Base-by-base conservation (phyloP, 2,329 filamentous ascomycete species). In the Anisogramma anomala region DNA sequence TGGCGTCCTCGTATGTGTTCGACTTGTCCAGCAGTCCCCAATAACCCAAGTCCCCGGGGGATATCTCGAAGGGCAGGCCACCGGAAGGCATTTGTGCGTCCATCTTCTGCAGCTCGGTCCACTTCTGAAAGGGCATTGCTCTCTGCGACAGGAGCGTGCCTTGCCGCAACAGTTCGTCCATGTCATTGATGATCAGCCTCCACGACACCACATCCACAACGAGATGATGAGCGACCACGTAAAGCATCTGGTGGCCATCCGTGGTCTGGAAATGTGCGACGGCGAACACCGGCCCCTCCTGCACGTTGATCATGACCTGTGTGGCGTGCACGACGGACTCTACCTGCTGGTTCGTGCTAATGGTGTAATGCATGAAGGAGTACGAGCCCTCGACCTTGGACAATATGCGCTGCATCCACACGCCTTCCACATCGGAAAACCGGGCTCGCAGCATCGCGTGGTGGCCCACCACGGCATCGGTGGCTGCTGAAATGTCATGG, bases 381-480 rank as follows among this genome's bases (percentile, higher is more conserved):
- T 70, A 73, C 0, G 68, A 65, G 7, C 56, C 59, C 3, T 59
- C 42, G 3, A 63, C 56, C 3, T 64, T 57, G 0, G 65, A 57
- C 0, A 62, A 49, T 14, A 68, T 60, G 11, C 60, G 57, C 48
- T 73, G 70, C 37, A 61, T 63, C 68, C 69, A 73, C 3, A 63
- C 62, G 3, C 58, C 55, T 10, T 50, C 49, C 4, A 54, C 57
- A 0, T 56, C 52, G 20, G 55, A 52, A 41, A 72, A 74, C 0
- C 69, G 61, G 1, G 65, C 64, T 28, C 70, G 56, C 4, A 74
- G 60, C 69, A 73, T 73, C 13, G 66, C 56, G 45, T 74, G 70
- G 20, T 70, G 67, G 3, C 59, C 60, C 2, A 71, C 66, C 3
- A 72, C 51, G 2, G 68, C 64, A 43, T 68, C 65, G 15, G 72